These are phyloP conservation scores for Lachnellula cervina DNA, from an alignment of 2,329 filamentous ascomycete species.

Conservation along the genomic window DNA sequence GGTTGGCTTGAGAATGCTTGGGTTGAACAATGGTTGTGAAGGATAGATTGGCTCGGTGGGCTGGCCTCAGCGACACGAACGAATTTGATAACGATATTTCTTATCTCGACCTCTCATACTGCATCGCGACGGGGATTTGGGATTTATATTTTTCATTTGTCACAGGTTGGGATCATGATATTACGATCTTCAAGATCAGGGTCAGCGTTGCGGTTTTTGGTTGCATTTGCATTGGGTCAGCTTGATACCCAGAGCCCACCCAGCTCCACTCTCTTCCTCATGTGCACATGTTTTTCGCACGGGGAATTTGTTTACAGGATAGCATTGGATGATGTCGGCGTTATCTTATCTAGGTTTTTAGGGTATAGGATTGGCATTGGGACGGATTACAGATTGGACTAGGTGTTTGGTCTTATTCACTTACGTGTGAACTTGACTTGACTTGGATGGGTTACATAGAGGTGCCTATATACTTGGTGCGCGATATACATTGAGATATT, in stretches of 20 bases:
- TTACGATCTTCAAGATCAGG: slow-evolving; percentile 6
- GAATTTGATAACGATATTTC: slow-evolving; percentile 12
- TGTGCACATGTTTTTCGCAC: slow-evolving; percentile 3
- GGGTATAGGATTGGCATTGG: background rate
- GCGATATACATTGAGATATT: background rate
- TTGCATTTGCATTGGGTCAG: slow-evolving; percentile 29
- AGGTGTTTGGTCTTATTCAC: background rate
- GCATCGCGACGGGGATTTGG: slow-evolving; percentile 21
- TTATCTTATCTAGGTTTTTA: background rate
- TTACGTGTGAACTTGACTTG: background rate
- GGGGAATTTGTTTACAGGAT: background rate
- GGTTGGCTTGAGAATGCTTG: slow-evolving; percentile 61
- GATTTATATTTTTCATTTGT: slow-evolving; percentile 20
- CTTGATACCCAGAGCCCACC: slow-evolving; percentile 31
- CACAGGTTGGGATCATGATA: slow-evolving; percentile 10
- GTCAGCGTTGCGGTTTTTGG: slow-evolving; percentile 9
- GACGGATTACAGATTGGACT: background rate
- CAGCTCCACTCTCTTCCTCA: slow-evolving; percentile 26
- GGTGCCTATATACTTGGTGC: background rate
- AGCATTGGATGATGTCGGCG: background rate
- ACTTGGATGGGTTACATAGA: background rate
- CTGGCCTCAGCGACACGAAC: slow-evolving; percentile 6
- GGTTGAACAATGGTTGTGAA: slow-evolving; percentile 21
- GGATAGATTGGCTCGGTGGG: slow-evolving; percentile 3
- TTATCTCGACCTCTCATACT: slow-evolving; percentile 8